phyloP scores from a whole-genome alignment of 129 eudicot species.

The Arctium minus region DNA sequence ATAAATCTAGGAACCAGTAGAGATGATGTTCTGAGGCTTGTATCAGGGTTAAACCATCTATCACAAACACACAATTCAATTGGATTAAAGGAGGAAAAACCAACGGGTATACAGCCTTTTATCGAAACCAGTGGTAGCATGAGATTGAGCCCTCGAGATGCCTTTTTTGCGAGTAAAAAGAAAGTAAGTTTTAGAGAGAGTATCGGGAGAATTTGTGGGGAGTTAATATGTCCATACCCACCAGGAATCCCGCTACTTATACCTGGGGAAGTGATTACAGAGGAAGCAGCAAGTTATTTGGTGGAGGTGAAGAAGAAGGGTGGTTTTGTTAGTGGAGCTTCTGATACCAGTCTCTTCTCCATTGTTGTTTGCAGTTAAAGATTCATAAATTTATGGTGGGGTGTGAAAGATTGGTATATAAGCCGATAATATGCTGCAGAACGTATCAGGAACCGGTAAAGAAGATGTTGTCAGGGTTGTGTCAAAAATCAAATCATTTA shows the following conservation, averaged over 20 bases:
- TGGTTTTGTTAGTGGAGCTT: conserved; percentile 62
- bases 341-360: conserved; percentile 53
- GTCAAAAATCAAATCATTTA: no score
- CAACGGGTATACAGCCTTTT: conserved; percentile 1
- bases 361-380: conserved; percentile 39
- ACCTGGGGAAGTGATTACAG: conserved; percentile 69
- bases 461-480: not conserved
- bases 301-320: conserved; percentile 51
- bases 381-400: not conserved
- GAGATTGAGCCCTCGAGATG: conserved; percentile 76
- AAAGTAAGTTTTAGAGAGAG: conserved; percentile 47
- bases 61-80: conserved; percentile 23
- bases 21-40: conserved; percentile 65
- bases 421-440: not conserved
- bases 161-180: conserved; percentile 65
- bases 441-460: not conserved
- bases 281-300: conserved; percentile 42
- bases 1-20: conserved; percentile 67
- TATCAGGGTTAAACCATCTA: conserved; percentile 56
- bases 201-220: conserved; percentile 69
- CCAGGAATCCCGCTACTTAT: conserved; percentile 72
- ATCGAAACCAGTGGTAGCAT: conserved; percentile 20
- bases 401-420: not conserved
- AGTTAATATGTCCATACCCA: conserved; percentile 86
- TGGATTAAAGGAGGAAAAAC: conserved; percentile 1